These are phyloP conservation scores for Amphirosellinia nigrospora DNA, from an alignment of 495 filamentous ascomycete species.

Conservation along the genomic window DNA sequence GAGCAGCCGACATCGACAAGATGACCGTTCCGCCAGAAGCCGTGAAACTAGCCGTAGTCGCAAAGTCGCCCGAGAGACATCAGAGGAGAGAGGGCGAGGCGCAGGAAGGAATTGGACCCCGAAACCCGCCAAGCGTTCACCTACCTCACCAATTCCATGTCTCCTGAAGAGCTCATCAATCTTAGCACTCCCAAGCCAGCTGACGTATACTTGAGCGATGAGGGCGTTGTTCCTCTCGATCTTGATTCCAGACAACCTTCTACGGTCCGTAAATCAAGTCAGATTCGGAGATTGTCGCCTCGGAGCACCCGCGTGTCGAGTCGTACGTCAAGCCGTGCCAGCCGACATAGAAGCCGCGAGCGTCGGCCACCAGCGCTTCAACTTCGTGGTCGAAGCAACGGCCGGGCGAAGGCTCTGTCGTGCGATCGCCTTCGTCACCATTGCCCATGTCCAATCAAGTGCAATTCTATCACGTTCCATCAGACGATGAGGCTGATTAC, in stretches of 20 bases:
- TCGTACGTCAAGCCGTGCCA: constrained; percentile 51
- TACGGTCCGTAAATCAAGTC: constrained; percentile 49
- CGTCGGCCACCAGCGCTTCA: constrained; percentile 57
- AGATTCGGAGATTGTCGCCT: constrained; percentile 46
- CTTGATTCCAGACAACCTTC: constrained; percentile 44
- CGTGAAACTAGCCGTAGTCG: constrained; percentile 60
- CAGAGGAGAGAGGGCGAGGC: constrained; percentile 70
- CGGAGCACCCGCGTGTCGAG: constrained; percentile 45
- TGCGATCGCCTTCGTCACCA: constrained; percentile 81
- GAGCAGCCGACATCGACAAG: constrained; percentile 62
- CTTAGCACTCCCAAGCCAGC: constrained; percentile 53
- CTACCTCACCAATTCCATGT: constrained; percentile 91
- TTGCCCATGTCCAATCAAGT: constrained; percentile 65
- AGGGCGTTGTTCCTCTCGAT: constrained; percentile 22
- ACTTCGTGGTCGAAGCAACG: constrained; percentile 57
- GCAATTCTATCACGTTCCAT: constrained; percentile 42
- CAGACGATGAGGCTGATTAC: constrained; percentile 67
- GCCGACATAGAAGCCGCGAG: constrained; percentile 59
- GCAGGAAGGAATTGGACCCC: constrained; percentile 70
- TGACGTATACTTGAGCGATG: constrained; percentile 28
- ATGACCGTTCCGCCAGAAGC: constrained; percentile 47
- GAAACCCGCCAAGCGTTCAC: constrained; percentile 80
- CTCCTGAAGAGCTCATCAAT: constrained; percentile 76
- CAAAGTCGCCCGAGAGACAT: constrained; percentile 62
- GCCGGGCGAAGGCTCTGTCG: constrained; percentile 62